Conservation (phyloP, 163 green algal genomes). For the Coccomyxa subellipsoidea region DNA sequence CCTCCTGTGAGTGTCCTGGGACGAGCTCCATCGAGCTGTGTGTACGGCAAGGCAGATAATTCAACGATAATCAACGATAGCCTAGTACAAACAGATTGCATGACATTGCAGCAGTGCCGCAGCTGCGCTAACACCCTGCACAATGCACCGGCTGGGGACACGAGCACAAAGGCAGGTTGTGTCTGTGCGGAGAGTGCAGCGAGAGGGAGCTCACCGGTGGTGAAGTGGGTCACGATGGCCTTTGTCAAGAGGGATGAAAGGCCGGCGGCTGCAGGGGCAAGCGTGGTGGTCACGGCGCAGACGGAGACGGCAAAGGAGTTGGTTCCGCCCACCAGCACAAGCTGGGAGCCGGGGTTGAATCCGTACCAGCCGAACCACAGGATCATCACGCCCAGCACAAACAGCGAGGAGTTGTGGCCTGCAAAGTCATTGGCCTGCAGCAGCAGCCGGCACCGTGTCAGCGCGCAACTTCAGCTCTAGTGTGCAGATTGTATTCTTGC, state of each 20-base stretch:
- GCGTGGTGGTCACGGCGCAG: conserved; percentile 72
- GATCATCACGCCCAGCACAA: conserved; percentile 85
- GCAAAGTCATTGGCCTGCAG: conserved; percentile 38
- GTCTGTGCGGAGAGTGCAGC: too few relatives aligned
- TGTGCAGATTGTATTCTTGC: too few relatives aligned
- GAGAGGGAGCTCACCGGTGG: conserved; percentile 10
- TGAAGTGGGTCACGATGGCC: conserved; percentile 29
- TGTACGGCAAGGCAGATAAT: too few relatives aligned
- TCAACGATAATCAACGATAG: too few relatives aligned
- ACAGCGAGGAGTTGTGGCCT: conserved; percentile 60
- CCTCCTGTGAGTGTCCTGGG: too few relatives aligned
- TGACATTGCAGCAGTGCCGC: too few relatives aligned
- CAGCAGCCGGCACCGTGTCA: too few relatives aligned
- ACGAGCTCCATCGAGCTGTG: too few relatives aligned
- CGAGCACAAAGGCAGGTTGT: background rate
- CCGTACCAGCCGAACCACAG: conserved; percentile 96
- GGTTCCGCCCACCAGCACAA: conserved; percentile 16
- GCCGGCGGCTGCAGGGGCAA: conserved; percentile 71
- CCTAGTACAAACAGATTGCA: too few relatives aligned
- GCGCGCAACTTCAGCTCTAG: too few relatives aligned
- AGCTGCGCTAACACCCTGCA: too few relatives aligned
- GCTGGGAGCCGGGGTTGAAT: conserved; percentile 88
- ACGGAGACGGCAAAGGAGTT: conserved; percentile 20
- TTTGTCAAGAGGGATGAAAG: conserved; percentile 67
- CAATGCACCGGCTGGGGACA: too few relatives aligned